Evolutionary conservation across 2,329 filamentous ascomycete species (phyloP).

Genomic region (Madurella fahalii): DNA sequence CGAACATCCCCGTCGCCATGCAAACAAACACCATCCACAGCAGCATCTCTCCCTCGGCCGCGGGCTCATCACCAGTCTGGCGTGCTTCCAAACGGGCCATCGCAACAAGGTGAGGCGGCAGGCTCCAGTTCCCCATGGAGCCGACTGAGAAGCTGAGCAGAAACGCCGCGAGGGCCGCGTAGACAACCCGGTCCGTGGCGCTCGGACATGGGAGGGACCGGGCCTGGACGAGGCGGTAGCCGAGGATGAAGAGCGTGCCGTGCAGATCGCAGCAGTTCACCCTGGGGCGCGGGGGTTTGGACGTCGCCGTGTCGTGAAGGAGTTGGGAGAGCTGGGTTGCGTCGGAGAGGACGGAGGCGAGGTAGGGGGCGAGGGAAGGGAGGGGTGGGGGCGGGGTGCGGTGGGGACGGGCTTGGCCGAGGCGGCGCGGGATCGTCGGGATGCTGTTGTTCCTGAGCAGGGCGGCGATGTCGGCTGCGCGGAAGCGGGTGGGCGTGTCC

Average conservation of each 20-base stretch:
- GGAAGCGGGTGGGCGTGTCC: conserved; percentile 7
- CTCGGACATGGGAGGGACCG: conserved; percentile 18
- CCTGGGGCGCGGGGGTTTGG: neutral
- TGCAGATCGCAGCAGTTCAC: conserved; percentile 27
- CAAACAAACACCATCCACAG: conserved; percentile 13
- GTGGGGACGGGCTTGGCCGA: neutral
- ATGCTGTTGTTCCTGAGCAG: neutral
- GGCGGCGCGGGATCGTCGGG: too few species aligned
- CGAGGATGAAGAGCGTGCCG: conserved; percentile 24
- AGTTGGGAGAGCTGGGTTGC: conserved; percentile 1
- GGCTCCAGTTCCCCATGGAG: neutral
- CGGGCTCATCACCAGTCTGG: neutral
- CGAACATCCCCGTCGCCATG: conserved; percentile 3
- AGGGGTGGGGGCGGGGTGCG: neutral
- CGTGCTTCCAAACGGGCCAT: neutral
- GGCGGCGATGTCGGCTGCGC: neutral
- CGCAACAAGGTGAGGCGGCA: neutral
- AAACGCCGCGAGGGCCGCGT: conserved; percentile 28
- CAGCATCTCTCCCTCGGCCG: conserved; percentile 2
- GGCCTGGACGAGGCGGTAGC: conserved; percentile 27
- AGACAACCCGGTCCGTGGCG: conserved; percentile 7
- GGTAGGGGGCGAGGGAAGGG: neutral
- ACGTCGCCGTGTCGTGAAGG: neutral
- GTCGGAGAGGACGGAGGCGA: neutral
- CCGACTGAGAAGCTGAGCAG: conserved; percentile 24